These are phyloP conservation scores for Carex parvula DNA, from an alignment of 176 grass and related monocot species.

Conservation along the genomic window DNA sequence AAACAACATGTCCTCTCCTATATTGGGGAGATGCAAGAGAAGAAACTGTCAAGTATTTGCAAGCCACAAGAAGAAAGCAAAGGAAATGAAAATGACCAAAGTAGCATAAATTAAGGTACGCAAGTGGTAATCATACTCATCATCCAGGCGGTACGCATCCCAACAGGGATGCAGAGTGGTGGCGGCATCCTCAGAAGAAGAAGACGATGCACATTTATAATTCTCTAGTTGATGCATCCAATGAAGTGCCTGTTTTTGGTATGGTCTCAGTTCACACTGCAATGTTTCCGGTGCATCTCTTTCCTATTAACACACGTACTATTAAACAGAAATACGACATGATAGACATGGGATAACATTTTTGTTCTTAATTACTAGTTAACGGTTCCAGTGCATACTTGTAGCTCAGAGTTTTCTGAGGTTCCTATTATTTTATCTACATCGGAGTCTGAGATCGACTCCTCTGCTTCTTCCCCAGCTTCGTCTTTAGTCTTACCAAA, in stretches of 20 bases:
- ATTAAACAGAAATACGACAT: conserved; percentile 26
- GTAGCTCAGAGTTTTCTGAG: conserved; percentile 58
- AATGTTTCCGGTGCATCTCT: conserved; percentile 55
- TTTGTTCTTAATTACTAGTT: conserved; percentile 6
- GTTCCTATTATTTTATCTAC: conserved; percentile 80
- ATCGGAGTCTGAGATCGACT: conserved; percentile 67
- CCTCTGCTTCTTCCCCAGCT: conserved; percentile 35
- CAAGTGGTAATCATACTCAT: conserved; percentile 50
- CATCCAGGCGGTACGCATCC: conserved; percentile 76
- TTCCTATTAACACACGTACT: conserved; percentile 47
- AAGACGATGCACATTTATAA: conserved; percentile 20
- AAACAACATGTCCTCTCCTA: conserved; percentile 75
- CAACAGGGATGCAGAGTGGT: conserved; percentile 90
- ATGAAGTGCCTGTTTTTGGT: conserved; percentile 95
- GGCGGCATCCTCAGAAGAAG: conserved; percentile 62
- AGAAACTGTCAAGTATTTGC: conserved; percentile 13
- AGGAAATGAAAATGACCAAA: background rate
- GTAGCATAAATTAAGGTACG: background rate
- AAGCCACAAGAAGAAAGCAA: conserved; percentile 17
- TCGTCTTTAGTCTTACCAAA: conserved; percentile 45
- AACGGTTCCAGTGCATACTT: conserved; percentile 42
- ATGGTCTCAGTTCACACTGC: conserved; percentile 73
- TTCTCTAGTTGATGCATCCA: conserved; percentile 94
- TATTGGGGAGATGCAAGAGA: conserved; percentile 24
- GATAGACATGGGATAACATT: conserved; percentile 3